These are phyloP conservation scores for Neofusicoccum laricinum DNA, from an alignment of 2,329 filamentous ascomycete genomes.

Conservation along the genomic window DNA sequence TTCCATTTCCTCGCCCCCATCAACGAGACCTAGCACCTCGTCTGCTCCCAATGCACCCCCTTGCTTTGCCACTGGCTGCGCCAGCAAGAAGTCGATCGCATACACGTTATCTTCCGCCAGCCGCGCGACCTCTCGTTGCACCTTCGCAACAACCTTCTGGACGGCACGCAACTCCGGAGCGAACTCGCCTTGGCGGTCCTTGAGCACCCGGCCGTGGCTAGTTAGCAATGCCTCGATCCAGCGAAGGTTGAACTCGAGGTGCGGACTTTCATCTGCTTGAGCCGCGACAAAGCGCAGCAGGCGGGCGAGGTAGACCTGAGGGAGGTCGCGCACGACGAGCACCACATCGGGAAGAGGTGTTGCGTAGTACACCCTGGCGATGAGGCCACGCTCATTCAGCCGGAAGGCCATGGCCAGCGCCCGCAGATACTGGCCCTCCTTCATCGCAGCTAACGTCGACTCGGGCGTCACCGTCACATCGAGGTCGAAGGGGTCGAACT, in stretches of 20 bases:
- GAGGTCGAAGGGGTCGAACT: constrained; percentile 95
- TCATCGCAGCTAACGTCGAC: constrained; percentile 63
- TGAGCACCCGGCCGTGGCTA: constrained; percentile 80
- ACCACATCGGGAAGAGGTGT: constrained; percentile 73
- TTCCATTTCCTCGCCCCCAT: constrained; percentile 5
- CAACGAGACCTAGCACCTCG: neutral
- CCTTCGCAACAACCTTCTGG: constrained; percentile 73
- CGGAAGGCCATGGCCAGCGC: constrained; percentile 97
- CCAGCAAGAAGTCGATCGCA: constrained; percentile 78
- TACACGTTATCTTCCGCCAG: constrained; percentile 87
- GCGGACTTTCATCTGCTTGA: constrained; percentile 84
- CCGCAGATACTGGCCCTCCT: constrained; percentile 80
- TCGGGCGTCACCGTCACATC: constrained; percentile 91
- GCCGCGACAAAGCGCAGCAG: constrained; percentile 83
- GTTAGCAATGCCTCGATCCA: constrained; percentile 85
- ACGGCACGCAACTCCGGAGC: constrained; percentile 83
- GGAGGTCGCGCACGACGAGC: constrained; percentile 75
- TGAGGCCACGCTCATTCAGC: constrained; percentile 78
- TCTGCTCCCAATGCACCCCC: neutral
- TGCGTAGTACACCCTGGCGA: constrained; percentile 81
- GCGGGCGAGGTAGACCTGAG: constrained; percentile 79
- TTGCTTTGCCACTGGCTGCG: constrained; percentile 42
- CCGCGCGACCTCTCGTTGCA: constrained; percentile 77
- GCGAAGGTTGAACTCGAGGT: constrained; percentile 89
- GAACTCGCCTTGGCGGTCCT: constrained; percentile 73